phyloP scores from a whole-genome alignment of 2,329 filamentous ascomycete genomes.

The Arthrocladium fulminans region DNA sequence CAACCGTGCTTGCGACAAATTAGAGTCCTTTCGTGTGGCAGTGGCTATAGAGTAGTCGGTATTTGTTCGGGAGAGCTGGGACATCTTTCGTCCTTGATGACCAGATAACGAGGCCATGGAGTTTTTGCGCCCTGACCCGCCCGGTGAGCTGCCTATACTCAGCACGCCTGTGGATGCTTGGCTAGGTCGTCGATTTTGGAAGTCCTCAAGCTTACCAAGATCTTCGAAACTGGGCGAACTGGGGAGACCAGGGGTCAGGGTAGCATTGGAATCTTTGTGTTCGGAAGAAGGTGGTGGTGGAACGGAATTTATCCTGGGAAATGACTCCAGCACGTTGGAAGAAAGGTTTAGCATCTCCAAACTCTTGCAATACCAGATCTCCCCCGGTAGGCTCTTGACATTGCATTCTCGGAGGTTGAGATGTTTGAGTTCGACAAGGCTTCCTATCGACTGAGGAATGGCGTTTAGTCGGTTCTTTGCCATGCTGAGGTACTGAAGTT shows the following conservation, averaged over 20 bases:
- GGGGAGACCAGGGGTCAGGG: conserved; percentile 42
- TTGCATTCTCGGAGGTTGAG: conserved; percentile 93
- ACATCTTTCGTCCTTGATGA: conserved; percentile 74
- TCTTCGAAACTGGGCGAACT: conserved; percentile 70
- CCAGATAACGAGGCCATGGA: conserved; percentile 76
- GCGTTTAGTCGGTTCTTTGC: conserved; percentile 82
- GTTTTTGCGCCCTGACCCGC: conserved; percentile 58
- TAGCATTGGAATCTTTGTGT: conserved; percentile 34
- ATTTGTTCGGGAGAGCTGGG: conserved; percentile 61
- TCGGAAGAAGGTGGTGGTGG: conserved; percentile 48
- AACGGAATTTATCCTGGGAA: conserved; percentile 67
- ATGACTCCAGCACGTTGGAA: conserved; percentile 82
- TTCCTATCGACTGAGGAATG: conserved; percentile 79
- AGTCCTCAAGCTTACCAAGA: conserved; percentile 56
- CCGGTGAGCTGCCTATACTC: conserved; percentile 66
- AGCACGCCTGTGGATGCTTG: conserved; percentile 70
- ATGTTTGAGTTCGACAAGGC: conserved; percentile 71
- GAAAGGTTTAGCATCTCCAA: conserved; percentile 90
- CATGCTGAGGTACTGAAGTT: conserved; percentile 85
- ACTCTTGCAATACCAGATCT: conserved; percentile 91
- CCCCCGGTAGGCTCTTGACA: conserved; percentile 73
- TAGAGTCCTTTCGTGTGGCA: conserved; percentile 73
- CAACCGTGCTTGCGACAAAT: conserved; percentile 61
- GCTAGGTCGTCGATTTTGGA: conserved; percentile 64
- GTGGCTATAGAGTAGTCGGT: conserved; percentile 52